Conservation (phyloP, 2,329 filamentous ascomycete genomes). For the Endocalyx cinctus region DNA sequence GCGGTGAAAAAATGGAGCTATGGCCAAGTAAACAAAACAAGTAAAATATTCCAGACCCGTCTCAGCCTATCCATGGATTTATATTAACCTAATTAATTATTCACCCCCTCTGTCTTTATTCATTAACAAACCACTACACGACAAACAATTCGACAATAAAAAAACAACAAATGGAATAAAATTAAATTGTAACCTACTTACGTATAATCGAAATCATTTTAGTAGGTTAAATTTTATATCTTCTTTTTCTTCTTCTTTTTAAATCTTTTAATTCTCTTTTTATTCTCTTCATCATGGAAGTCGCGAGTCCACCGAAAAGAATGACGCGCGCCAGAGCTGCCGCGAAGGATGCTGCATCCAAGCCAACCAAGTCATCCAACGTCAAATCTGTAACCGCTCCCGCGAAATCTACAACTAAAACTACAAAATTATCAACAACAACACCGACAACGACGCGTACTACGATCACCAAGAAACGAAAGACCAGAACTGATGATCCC, state of each 20-base stretch:
- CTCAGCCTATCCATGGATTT: neutral
- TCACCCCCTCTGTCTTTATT: neutral
- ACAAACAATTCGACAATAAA: neutral
- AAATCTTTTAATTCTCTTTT: neutral
- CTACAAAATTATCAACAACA: constrained; percentile 4
- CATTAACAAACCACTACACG: neutral
- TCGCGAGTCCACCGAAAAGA: constrained; percentile 53
- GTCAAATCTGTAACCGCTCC: constrained; percentile 29
- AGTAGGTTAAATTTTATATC: no score
- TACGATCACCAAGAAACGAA: constrained; percentile 41
- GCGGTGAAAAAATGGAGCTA: constrained; percentile 8
- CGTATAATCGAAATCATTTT: no score
- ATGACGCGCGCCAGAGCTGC: constrained; percentile 49
- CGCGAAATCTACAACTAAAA: constrained; percentile 25
- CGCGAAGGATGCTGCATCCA: constrained; percentile 36
- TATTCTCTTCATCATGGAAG: constrained; percentile 42
- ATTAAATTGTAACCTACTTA: no score
- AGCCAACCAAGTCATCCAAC: constrained; percentile 31
- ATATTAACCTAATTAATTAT: neutral
- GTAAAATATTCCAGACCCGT: constrained; percentile 6
- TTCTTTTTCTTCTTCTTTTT: neutral
- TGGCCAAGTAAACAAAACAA: constrained; percentile 18
- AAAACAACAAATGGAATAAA: no score
- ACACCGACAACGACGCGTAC: constrained; percentile 19
- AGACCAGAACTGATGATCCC: constrained; percentile 49